Evolutionary conservation across 768 basidiomycete genomes (phyloP).

Genomic region (Termitomyces sp.): DNA sequence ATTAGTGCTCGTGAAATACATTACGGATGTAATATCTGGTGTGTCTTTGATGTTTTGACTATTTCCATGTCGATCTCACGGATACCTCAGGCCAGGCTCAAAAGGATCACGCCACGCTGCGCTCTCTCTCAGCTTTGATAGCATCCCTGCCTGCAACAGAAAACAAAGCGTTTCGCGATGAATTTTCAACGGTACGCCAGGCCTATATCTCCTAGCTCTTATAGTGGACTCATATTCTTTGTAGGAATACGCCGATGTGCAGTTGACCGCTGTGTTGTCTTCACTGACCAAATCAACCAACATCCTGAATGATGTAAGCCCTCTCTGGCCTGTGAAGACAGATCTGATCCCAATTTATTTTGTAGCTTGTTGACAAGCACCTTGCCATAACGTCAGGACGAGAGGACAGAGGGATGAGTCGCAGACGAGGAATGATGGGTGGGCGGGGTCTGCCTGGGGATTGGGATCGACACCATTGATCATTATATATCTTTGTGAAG

Average conservation of each 20-base stretch:
- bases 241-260: slow-evolving; percentile 95
- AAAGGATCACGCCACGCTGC: slow-evolving; percentile 75
- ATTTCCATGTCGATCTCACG: slow-evolving; percentile 8
- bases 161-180: slow-evolving; percentile 74
- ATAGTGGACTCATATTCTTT: not conserved
- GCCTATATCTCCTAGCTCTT: not conserved
- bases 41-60: not conserved
- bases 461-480: slow-evolving; percentile 50
- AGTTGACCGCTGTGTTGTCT: slow-evolving; percentile 84
- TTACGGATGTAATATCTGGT: slow-evolving; percentile 73
- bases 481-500: not conserved
- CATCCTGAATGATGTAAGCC: slow-evolving; percentile 80
- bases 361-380: slow-evolving; percentile 78
- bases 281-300: slow-evolving; percentile 85
- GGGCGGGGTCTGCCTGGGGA: slow-evolving; percentile 39
- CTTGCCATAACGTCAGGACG: slow-evolving; percentile 50
- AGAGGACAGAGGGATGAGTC: slow-evolving; percentile 48
- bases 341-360: slow-evolving; percentile 1
- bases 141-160: slow-evolving; percentile 87
- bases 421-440: slow-evolving; percentile 50
- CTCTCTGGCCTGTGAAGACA: not conserved
- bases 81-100: slow-evolving; percentile 51
- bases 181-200: slow-evolving; percentile 71
- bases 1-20: slow-evolving; percentile 79
- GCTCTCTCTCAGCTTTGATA: slow-evolving; percentile 80